Base-by-base conservation (phyloP, 345 rosid species). In the Atalantia buxifolia region DNA sequence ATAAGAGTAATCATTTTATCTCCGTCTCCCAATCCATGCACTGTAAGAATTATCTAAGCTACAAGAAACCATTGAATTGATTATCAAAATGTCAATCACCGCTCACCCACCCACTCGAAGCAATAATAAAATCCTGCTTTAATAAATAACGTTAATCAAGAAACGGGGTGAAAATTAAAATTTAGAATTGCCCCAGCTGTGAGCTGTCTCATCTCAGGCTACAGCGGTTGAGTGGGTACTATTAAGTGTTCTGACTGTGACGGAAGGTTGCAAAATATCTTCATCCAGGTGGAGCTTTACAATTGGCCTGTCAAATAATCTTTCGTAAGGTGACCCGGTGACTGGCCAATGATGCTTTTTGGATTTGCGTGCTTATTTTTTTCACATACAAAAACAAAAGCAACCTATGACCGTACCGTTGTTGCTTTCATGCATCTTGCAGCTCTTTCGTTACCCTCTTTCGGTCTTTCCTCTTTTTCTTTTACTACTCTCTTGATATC, bases 271-370 rank as follows among this genome's bases (percentile, higher is more conserved):
- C 24, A 7, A 79, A 73, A 73, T 66, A 78, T 78, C 71, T 72
- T 31, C 14, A 9, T 9, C 53, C 81, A 72, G 40, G 53, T 31
- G 66, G 73, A 79, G 36, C 5, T 25, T 33, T 25, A 22, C 36
- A 22, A 79, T 72, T 77, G 61, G 84, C 35, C 56, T 38, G n/a
- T 74, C 63, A 73, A 81, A 35, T 31, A 19, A 25, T 35, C 3
- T 50, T 27, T 36, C 4, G 2, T 13, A 28, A 61, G 36, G 9
- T 9, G 24, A 9, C 21, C 9, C 45, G 12, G 75, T 21, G 45
- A 53, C 27, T 3, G 61, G 9, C n/a, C 5, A 4, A 55, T 4
- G 28, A 61, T 14, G 13, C 36, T 25, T 33, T 45, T 13, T 45
- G 50, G 18, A 45, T 45, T 5, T 45, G 66, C 36, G 35, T 21